Conservation (phyloP, 805 yeast genomes). For the Hanseniaspora guilliermondii region DNA sequence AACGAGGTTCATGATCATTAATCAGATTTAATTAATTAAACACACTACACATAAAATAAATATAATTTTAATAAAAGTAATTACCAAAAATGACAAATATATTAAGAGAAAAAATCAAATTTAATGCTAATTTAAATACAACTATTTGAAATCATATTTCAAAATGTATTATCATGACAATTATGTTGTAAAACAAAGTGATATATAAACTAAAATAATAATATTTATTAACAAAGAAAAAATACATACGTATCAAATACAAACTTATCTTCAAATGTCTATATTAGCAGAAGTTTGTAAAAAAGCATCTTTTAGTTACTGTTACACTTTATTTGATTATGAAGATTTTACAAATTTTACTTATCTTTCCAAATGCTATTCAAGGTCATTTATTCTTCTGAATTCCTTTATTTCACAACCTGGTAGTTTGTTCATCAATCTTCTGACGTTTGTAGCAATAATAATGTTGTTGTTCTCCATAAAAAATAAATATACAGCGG, state of each 20-base stretch:
- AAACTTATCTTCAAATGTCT: background rate
- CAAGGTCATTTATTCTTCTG: constrained; percentile 2
- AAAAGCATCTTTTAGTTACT: constrained; percentile 4
- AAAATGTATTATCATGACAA: too few species aligned
- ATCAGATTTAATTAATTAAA: background rate
- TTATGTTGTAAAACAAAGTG: too few species aligned
- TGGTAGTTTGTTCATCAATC: background rate
- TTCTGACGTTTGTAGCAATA: constrained; percentile 4
- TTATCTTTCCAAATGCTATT: background rate
- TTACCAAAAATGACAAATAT: too few species aligned
- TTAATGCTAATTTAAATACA: too few species aligned
- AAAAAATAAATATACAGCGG: constrained; percentile 81
- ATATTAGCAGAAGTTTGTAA: background rate
- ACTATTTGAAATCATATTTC: too few species aligned
- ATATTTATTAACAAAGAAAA: too few species aligned
- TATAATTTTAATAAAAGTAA: background rate
- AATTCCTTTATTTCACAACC: constrained; percentile 1
- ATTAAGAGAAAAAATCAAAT: background rate
- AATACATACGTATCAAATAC: background rate
- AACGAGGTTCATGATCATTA: background rate
- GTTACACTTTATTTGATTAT: background rate
- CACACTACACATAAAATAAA: background rate
- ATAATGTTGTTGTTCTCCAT: constrained; percentile 56
- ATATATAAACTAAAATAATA: too few species aligned
- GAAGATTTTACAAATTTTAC: background rate